Conservation (phyloP, 306 rosid species). For the Sindora glabra region DNA sequence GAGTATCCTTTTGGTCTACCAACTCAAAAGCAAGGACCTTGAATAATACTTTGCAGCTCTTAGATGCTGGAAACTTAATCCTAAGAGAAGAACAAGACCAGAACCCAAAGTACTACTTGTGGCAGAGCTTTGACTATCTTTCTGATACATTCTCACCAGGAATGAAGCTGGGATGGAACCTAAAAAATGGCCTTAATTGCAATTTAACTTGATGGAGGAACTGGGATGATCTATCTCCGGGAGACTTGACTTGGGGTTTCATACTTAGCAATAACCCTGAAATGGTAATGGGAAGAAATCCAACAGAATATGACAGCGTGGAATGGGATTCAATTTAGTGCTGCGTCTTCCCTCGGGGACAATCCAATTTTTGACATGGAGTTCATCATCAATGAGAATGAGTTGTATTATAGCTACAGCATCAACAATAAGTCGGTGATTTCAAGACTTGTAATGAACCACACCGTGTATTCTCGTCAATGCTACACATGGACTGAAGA, state of each 20-base stretch:
- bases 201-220: constrained; percentile 17
- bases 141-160: constrained; percentile 45
- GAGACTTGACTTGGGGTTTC: constrained; percentile 9
- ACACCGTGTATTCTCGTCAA: neutral
- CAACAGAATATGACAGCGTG: neutral
- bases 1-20: constrained; percentile 17
- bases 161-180: constrained; percentile 57
- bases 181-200: constrained; percentile 10
- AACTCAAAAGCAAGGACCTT: neutral
- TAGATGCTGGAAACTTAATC: constrained; percentile 41
- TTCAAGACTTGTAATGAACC: constrained; percentile 15
- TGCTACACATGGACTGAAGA: constrained; percentile 12
- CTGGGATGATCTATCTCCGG: constrained; percentile 22
- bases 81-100: constrained; percentile 24
- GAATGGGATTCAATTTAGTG: constrained; percentile 23
- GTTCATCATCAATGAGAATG: constrained; percentile 3
- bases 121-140: constrained; percentile 72
- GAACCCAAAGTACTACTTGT: constrained; percentile 14
- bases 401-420: constrained; percentile 12
- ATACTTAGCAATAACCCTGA: constrained; percentile 10
- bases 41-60: constrained; percentile 3
- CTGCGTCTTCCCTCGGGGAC: neutral
- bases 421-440: constrained; percentile 1
- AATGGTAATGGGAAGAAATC: constrained; percentile 1
- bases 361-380: neutral